Conservation (phyloP, 75 land plant species). For the Selaginella moellendorffii region DNA sequence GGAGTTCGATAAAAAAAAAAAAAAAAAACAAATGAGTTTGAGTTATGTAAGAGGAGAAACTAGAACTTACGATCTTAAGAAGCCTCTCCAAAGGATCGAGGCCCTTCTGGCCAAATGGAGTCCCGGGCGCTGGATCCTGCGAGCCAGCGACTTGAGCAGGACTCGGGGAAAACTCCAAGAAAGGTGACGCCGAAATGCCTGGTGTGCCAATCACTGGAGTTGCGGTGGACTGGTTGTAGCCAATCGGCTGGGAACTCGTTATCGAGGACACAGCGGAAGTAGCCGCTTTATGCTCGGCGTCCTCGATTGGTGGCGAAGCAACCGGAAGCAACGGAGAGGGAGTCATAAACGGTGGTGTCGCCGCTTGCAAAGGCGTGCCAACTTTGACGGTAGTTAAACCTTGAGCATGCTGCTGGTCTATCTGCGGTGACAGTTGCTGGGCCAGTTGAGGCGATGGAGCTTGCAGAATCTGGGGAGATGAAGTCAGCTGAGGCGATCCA, state of each 20-base stretch:
- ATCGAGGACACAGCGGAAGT: slow-evolving; percentile 14
- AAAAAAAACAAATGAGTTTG: background rate
- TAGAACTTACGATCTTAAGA: slow-evolving; percentile 46
- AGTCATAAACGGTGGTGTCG: slow-evolving; percentile 64
- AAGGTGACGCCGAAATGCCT: slow-evolving; percentile 86
- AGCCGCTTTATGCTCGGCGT: slow-evolving; percentile 41
- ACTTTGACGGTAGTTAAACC: slow-evolving; percentile 29
- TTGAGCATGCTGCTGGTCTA: slow-evolving; percentile 45
- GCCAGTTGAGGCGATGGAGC: slow-evolving; percentile 60
- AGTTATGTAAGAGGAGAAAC: slow-evolving; percentile 8
- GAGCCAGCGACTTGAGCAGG: slow-evolving; percentile 13
- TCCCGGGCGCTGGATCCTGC: slow-evolving; percentile 24
- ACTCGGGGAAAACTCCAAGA: slow-evolving; percentile 56
- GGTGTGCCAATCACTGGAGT: slow-evolving; percentile 77
- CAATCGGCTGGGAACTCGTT: background rate
- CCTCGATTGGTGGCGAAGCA: slow-evolving; percentile 61
- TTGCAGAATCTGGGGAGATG: slow-evolving; percentile 64
- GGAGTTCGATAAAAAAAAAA: background rate
- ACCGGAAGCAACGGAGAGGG: slow-evolving; percentile 68
- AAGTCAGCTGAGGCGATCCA: slow-evolving; percentile 44
- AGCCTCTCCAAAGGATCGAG: slow-evolving; percentile 63
- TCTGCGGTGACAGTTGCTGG: slow-evolving; percentile 81
- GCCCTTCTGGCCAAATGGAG: background rate
- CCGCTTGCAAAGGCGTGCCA: slow-evolving; percentile 65
- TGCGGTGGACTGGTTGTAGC: slow-evolving; percentile 3